phyloP scores from a whole-genome alignment of 1,284 basidiomycete genomes.

The Bjerkandera adusta region DNA sequence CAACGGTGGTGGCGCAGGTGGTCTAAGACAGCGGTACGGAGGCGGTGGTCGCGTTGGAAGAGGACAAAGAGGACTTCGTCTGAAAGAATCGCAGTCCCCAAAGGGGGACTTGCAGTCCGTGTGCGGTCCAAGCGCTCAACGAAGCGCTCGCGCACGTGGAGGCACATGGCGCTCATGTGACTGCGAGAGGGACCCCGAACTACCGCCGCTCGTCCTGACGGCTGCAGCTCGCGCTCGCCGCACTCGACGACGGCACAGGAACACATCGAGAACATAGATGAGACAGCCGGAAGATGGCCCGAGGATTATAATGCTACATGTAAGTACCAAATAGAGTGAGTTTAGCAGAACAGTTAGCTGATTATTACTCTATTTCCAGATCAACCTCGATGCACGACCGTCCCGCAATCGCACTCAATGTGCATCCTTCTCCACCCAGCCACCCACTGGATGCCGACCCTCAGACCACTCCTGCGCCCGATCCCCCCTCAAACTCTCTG shows the following conservation, averaged over 20 bases:
- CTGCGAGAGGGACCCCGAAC: constrained; percentile 4
- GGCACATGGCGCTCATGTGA: neutral
- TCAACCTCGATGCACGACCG: neutral
- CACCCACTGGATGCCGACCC: neutral
- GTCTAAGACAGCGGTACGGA: no score
- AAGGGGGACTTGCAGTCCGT: neutral
- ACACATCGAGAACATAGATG: neutral
- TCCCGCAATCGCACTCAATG: neutral
- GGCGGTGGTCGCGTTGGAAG: no score
- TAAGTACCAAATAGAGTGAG: no score
- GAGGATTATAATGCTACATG: no score
- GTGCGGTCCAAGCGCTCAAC: neutral
- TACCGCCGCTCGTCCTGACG: neutral
- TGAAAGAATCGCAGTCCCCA: neutral
- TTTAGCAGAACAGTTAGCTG: neutral
- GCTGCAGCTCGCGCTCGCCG: neutral
- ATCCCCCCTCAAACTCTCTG: neutral
- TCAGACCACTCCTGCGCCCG: neutral
- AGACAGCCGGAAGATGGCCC: no score
- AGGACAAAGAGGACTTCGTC: no score
- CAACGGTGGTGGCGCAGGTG: no score
- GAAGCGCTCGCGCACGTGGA: neutral
- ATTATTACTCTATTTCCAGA: neutral
- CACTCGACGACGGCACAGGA: neutral
- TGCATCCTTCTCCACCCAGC: no score